phyloP scores from a whole-genome alignment of 371 early-diverging fungal genomes.

The Lichtheimia ramosa region DNA sequence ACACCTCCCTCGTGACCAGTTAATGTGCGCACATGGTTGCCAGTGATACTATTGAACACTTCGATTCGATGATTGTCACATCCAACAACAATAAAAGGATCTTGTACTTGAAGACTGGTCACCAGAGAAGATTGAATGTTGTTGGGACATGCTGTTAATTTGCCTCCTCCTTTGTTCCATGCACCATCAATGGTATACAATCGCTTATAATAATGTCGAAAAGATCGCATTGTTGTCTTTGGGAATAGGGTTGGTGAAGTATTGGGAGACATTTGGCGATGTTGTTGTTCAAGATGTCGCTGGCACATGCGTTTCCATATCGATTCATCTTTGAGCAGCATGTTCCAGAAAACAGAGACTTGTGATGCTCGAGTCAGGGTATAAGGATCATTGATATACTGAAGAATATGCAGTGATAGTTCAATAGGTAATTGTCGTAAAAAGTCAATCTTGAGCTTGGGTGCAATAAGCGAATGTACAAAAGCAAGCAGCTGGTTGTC shows the following conservation, averaged over 20 bases:
- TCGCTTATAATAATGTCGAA: conserved; percentile 71
- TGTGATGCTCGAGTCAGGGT: conserved; percentile 73
- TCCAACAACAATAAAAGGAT: conserved; percentile 80
- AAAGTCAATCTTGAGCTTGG: conserved; percentile 79
- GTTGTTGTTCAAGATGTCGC: conserved; percentile 44
- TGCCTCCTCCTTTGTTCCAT: conserved; percentile 70
- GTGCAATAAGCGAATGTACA: conserved; percentile 59
- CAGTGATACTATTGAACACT: conserved; percentile 76
- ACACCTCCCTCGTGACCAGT: conserved; percentile 91
- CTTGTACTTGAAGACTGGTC: conserved; percentile 87
- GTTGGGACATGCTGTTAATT: conserved; percentile 35
- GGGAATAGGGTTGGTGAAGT: conserved; percentile 19
- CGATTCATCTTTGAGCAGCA: conserved; percentile 65
- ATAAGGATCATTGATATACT: conserved; percentile 66
- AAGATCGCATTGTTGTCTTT: conserved; percentile 35
- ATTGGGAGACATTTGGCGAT: conserved; percentile 37
- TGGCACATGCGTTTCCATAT: conserved; percentile 52
- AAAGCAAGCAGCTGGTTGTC: conserved; percentile 58
- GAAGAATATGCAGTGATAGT: conserved; percentile 70
- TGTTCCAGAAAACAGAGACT: conserved; percentile 78
- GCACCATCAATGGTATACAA: conserved; percentile 71
- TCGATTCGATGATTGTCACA: conserved; percentile 84
- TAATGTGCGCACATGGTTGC: conserved; percentile 63
- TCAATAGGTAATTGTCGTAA: conserved; percentile 76
- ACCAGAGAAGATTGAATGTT: conserved; percentile 77